Percentiles rank a stretch among this genome's conserved stretches.
phyloP scores from a whole-genome alignment of 331 rosid species.

The Quercus phellos region DNA sequence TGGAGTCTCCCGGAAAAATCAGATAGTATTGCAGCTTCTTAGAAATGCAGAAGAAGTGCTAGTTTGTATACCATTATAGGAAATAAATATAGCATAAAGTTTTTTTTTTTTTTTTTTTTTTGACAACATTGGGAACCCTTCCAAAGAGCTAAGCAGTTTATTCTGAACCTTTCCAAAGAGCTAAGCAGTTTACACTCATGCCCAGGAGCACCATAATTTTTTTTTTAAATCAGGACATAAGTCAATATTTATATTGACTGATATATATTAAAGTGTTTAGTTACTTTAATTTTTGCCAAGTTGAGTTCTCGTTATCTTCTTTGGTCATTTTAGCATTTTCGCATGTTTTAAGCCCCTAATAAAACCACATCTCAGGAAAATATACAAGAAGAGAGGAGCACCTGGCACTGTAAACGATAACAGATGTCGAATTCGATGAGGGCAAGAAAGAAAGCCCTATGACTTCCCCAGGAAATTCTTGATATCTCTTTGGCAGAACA shows the following conservation, averaged over 20 bases:
- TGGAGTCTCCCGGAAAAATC: neutral
- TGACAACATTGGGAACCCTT: no score
- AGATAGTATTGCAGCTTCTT: neutral
- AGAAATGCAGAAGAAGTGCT: neutral
- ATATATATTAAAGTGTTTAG: neutral
- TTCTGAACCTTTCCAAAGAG: no score
- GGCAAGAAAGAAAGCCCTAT: constrained; percentile 90
- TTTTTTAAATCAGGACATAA: neutral
- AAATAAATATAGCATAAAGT: neutral
- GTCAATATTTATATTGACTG: neutral
- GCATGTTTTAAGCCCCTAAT: neutral
- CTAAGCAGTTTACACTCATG: no score
- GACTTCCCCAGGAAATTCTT: constrained; percentile 97
- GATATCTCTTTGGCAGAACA: constrained; percentile 78
- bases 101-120: neutral
- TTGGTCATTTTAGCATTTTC: neutral
- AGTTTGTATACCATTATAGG: neutral
- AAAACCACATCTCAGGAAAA: neutral
- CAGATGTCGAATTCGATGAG: constrained; percentile 52
- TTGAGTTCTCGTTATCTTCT: neutral
- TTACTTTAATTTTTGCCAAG: neutral
- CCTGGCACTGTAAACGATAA: constrained; percentile 94
- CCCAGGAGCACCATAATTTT: no score
- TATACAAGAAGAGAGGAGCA: constrained; percentile 20
- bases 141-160: no score